These are phyloP conservation scores for Ceratocystis destructans DNA, from an alignment of 2,329 filamentous ascomycete genomes.

Conservation along the genomic window DNA sequence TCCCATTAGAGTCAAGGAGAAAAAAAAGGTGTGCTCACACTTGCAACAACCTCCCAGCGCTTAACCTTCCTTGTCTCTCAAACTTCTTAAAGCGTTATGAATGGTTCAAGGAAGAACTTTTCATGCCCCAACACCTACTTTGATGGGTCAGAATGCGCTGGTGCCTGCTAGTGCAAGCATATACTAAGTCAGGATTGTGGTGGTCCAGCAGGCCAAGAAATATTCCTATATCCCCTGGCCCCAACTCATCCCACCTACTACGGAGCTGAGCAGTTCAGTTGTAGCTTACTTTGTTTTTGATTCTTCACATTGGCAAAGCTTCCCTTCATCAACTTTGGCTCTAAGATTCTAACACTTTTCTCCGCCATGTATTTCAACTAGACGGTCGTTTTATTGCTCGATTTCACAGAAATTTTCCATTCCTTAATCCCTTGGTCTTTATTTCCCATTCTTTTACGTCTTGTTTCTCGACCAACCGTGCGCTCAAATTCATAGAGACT, in stretches of 20 bases:
- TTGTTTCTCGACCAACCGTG: background rate
- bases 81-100: background rate
- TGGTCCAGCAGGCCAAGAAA: conserved; percentile 3
- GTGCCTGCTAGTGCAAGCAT: conserved; percentile 1
- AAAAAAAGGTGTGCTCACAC: background rate
- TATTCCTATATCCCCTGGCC: conserved; percentile 1
- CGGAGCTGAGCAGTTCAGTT: background rate
- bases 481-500: background rate
- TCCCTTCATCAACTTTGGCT: background rate
- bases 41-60: background rate
- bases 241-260: background rate
- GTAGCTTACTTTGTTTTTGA: background rate
- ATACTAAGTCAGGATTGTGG: conserved; percentile 3
- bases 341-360: background rate
- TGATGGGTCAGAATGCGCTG: background rate
- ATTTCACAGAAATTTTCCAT: background rate
- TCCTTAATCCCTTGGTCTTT: background rate
- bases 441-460: background rate
- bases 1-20: background rate
- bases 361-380: background rate
- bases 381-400: background rate
- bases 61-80: background rate
- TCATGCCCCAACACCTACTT: background rate
- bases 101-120: background rate
- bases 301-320: background rate